phyloP scores from a whole-genome alignment of 768 basidiomycete genomes.

The Trametes cingulata region DNA sequence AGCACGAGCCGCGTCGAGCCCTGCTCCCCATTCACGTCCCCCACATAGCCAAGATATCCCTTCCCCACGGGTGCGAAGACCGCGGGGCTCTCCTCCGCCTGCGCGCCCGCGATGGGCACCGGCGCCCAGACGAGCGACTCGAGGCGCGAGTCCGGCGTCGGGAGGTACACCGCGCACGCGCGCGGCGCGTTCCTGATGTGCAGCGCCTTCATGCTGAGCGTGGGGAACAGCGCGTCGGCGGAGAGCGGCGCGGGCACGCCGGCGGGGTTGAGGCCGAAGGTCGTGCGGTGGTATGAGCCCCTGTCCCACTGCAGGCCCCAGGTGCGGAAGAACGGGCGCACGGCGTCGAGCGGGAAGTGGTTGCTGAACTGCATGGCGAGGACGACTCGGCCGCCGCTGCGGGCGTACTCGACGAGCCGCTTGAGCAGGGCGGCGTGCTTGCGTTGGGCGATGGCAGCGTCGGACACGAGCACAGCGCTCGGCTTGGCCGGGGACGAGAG shows the following conservation, averaged over 20 bases:
- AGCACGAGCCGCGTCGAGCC: slow-evolving; percentile 10
- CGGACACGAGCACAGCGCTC: slow-evolving; percentile 38
- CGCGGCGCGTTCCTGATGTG: slow-evolving; percentile 35
- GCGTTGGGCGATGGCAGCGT: slow-evolving; percentile 35
- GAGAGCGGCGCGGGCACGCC: slow-evolving; percentile 10
- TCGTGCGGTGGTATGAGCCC: slow-evolving; percentile 43
- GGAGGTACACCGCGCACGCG: slow-evolving; percentile 35
- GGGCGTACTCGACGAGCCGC: slow-evolving; percentile 40
- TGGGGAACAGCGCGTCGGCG: slow-evolving; percentile 1
- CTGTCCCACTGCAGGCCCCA: slow-evolving; percentile 38
- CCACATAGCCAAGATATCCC: slow-evolving; percentile 42
- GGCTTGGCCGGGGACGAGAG: slow-evolving; percentile 1
- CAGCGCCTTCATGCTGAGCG: slow-evolving; percentile 44
- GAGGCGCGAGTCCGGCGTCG: slow-evolving; percentile 16
- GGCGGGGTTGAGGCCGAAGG: slow-evolving; percentile 35
- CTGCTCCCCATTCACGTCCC: slow-evolving; percentile 36
- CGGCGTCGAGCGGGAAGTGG: slow-evolving; percentile 26
- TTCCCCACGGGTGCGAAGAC: slow-evolving; percentile 8
- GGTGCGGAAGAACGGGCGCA: slow-evolving; percentile 17
- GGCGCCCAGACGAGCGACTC: slow-evolving; percentile 29
- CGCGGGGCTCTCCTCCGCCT: slow-evolving; percentile 29
- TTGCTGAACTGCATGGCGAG: slow-evolving; percentile 39
- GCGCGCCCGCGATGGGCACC: slow-evolving; percentile 4
- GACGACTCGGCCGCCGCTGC: slow-evolving; percentile 40
- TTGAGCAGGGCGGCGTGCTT: slow-evolving; percentile 28